phyloP scores from a whole-genome alignment of 441 rosid genomes.

The Erodium moschatum region DNA sequence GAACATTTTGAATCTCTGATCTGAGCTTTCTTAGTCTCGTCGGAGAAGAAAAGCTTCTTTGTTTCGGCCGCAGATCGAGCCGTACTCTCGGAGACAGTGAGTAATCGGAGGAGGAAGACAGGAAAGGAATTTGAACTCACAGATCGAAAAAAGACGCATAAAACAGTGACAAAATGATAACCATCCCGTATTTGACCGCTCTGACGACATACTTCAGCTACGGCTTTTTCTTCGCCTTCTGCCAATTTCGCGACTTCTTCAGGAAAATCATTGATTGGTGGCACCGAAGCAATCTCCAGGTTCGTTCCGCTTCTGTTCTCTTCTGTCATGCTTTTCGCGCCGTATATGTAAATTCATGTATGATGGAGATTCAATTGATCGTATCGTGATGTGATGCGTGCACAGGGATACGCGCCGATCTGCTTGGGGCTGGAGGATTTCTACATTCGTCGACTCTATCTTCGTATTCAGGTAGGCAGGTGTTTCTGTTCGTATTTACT shows the following conservation, averaged over 20 bases:
- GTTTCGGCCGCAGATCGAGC: too few relatives aligned
- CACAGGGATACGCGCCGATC: conserved; percentile 75
- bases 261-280: conserved; percentile 61
- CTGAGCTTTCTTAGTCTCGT: neutral
- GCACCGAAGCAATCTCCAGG: conserved; percentile 52
- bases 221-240: conserved; percentile 68
- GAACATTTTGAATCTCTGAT: conserved; percentile 3
- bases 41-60: neutral
- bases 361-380: neutral
- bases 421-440: conserved; percentile 70
- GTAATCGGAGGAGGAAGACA: too few relatives aligned
- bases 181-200: conserved; percentile 75
- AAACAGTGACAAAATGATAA: conserved; percentile 38
- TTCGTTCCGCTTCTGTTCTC: conserved; percentile 12
- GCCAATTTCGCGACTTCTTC: conserved; percentile 85
- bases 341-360: neutral
- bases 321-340: neutral
- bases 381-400: neutral
- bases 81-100: too few relatives aligned
- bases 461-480: conserved; percentile 54
- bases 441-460: conserved; percentile 60
- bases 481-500: neutral
- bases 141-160: neutral
- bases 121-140: neutral
- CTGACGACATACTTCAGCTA: conserved; percentile 75